Evolutionary conservation across 2,329 filamentous ascomycete genomes (phyloP).

Genomic region (Aspergillus sp.): DNA sequence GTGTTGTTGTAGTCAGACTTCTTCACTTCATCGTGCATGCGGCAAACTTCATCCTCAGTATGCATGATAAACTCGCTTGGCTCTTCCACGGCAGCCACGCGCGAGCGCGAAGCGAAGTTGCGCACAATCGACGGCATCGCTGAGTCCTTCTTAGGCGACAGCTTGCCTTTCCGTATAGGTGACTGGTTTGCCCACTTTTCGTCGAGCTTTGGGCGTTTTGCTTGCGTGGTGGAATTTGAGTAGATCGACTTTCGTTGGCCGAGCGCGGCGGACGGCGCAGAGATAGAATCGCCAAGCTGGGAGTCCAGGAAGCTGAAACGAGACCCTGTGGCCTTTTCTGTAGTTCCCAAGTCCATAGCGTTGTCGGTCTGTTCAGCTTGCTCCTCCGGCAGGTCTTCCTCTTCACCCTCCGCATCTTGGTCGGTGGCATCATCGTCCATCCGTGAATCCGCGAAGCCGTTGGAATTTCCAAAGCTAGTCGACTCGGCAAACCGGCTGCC

Average conservation of each 20-base stretch:
- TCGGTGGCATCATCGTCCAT: slow-evolving; percentile 27
- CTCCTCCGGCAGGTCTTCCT: slow-evolving; percentile 43
- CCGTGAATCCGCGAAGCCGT: slow-evolving; percentile 28
- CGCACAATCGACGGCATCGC: slow-evolving; percentile 72
- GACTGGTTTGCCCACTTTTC: slow-evolving; percentile 41
- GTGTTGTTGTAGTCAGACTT: slow-evolving; percentile 34
- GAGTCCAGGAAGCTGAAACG: slow-evolving; percentile 37
- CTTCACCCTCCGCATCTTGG: slow-evolving; percentile 41
- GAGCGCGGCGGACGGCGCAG: slow-evolving; percentile 17
- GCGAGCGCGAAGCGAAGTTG: slow-evolving; percentile 61
- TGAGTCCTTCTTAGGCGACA: slow-evolving; percentile 54
- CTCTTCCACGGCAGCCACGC: slow-evolving; percentile 66
- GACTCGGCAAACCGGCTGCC: slow-evolving; percentile 30
- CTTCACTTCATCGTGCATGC: slow-evolving; percentile 57
- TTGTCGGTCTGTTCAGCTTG: slow-evolving; percentile 41
- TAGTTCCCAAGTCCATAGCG: slow-evolving; percentile 30
- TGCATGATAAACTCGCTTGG: slow-evolving; percentile 69
- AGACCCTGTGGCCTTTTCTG: slow-evolving; percentile 17
- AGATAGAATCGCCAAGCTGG: slow-evolving; percentile 28
- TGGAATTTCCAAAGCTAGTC: slow-evolving; percentile 27
- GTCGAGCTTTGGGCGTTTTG: slow-evolving; percentile 46
- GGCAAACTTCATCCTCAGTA: slow-evolving; percentile 70
- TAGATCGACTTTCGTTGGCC: slow-evolving; percentile 41
- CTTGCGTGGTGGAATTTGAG: slow-evolving; percentile 42
- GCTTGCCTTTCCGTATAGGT: slow-evolving; percentile 35